A percentile compares a stretch with the other conserved stretches of the same genome.
phyloP scores from a whole-genome alignment of 2,329 filamentous ascomycete genomes.

The Pyrenophora seminiperda region DNA sequence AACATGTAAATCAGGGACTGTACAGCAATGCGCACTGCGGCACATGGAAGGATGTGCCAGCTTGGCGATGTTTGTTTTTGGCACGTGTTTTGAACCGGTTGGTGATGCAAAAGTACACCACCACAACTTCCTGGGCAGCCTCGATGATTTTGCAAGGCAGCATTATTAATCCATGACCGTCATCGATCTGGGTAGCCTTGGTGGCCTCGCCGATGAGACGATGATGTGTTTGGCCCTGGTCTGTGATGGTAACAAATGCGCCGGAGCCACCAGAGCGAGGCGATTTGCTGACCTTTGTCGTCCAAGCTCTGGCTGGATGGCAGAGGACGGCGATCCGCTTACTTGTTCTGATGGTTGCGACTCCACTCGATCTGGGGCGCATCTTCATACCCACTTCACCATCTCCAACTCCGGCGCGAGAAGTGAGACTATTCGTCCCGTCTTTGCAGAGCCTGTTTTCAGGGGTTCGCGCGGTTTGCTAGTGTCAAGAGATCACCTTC shows the following conservation, averaged over 20 bases:
- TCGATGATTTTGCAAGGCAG: not conserved
- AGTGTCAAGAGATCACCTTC: not conserved
- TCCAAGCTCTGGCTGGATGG: slow-evolving; percentile 12
- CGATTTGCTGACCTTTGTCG: slow-evolving; percentile 3
- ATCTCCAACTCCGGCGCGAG: not conserved
- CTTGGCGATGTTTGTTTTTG: slow-evolving; percentile 1
- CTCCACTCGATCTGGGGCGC: slow-evolving; percentile 5
- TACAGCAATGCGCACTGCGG: too few species aligned
- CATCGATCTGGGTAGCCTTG: not conserved
- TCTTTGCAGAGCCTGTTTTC: too few species aligned
- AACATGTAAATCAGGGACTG: slow-evolving; percentile 5
- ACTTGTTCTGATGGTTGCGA: slow-evolving; percentile 14
- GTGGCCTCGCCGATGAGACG: not conserved
- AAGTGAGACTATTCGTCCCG: not conserved
- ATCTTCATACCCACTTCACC: slow-evolving; percentile 4
- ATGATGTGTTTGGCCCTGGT: slow-evolving; percentile 7
- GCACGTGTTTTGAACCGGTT: not conserved
- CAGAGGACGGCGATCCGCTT: slow-evolving; percentile 17
- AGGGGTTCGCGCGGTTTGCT: too few species aligned
- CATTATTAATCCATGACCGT: not conserved
- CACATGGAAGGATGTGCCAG: too few species aligned
- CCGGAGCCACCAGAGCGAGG: slow-evolving; percentile 3
- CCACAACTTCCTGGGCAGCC: not conserved
- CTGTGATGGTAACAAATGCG: slow-evolving; percentile 1
- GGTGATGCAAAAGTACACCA: not conserved